These are phyloP conservation scores for Zygoascus flipseniorum DNA, from an alignment of 805 yeast genomes.

Conservation along the genomic window DNA sequence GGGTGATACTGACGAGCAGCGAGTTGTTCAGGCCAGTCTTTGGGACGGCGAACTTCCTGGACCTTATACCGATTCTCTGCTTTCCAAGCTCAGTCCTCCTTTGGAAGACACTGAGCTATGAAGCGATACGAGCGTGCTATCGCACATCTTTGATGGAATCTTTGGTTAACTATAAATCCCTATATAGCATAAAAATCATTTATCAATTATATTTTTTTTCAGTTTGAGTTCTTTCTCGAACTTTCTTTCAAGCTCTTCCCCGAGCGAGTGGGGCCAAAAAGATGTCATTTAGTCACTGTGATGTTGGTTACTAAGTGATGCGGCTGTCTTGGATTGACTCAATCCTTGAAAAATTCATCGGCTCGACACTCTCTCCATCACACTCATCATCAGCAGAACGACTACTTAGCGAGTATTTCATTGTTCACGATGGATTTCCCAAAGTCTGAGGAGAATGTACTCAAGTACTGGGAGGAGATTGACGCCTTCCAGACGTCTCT, in stretches of 20 bases:
- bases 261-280: too few relatives aligned
- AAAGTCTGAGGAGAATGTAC: conserved; percentile 77
- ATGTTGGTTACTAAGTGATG: too few relatives aligned
- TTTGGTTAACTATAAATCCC: too few relatives aligned
- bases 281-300: too few relatives aligned
- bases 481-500: conserved; percentile 89
- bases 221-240: too few relatives aligned
- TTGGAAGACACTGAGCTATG: not conserved
- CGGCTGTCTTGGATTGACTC: not conserved
- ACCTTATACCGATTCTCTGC: not conserved
- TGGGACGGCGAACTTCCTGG: conserved; percentile 7
- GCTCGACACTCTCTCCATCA: not conserved
- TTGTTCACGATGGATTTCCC: conserved; percentile 48
- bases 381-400: too few relatives aligned
- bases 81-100: not conserved
- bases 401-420: too few relatives aligned
- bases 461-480: conserved; percentile 76
- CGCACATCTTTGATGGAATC: too few relatives aligned
- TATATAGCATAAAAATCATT: too few relatives aligned
- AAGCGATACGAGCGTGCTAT: not conserved
- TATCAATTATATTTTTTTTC: too few relatives aligned
- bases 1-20: conserved; percentile 3
- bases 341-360: not conserved
- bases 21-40: conserved; percentile 8
- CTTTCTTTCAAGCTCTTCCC: too few relatives aligned